Evolutionary conservation across 345 rosid species (phyloP), one percentile per base, ranked within the genome.

Genomic region (Kandelia obovata): DNA sequence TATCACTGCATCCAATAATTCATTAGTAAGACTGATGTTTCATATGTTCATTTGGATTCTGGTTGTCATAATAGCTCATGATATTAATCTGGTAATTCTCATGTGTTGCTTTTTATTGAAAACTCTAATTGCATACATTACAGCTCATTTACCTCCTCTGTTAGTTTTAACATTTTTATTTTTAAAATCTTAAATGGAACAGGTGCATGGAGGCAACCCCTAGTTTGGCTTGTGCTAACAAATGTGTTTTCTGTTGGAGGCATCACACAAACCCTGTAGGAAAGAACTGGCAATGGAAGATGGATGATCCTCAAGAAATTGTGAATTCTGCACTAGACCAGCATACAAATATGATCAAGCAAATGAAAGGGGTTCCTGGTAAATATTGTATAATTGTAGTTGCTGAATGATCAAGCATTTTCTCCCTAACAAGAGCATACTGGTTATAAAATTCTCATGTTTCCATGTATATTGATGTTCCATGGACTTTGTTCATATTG

Each of bases 321-420:
- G 92, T 95, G 65, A 71, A 88, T 73, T 70, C 96, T 67, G 99
- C 98, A 61, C 77, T 95, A 32, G 96, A 95, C 34, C 90, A 86
- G 66, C 99, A 92, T 77, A 75, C 82, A 39, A 92, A 90, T 78
- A 92, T 95, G 99, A 95, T 92, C 64, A 95, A 90, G 74, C 97
- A 90, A 82, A 92, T 88, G 96, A 95, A 87, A 88, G 98, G 98
- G 76, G 97, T 95, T 75, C 99, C 99, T 78, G 99, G 99, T 95
- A 66, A 70, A 37, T 77, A 27, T 71, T 75, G 17, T 74, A 35
- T 73, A 11, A 30, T 62, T 69, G 46, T 57, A 37, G 57, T 57
- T 21, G 35, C 0, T 52, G 28, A 19, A 53, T 67, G 5, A 9
- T 65, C 26, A 7, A 7, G 58, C 58, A 55, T 55, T 55, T 4